A percentile compares a stretch with the other conserved stretches of the same genome.
Conservation (phyloP, 148 eudicot species). For the Fallopia convolvulus region DNA sequence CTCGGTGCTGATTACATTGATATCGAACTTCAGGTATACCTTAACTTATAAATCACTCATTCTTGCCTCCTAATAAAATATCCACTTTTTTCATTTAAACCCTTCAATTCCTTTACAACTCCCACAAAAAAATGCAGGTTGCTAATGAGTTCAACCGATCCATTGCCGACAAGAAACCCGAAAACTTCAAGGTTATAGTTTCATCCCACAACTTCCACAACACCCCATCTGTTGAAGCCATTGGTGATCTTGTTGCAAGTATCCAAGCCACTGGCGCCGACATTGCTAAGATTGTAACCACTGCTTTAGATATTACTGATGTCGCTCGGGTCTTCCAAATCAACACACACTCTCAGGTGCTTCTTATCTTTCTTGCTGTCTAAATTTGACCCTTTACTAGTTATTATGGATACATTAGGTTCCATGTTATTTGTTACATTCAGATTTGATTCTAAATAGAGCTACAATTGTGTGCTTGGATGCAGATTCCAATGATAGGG, state of each 20-base stretch:
- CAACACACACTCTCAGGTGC: conserved; percentile 40
- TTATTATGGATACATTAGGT: not conserved
- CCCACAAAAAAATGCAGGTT: conserved; percentile 22
- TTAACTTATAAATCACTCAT: not conserved
- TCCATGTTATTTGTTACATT: no score
- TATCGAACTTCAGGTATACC: conserved; percentile 38
- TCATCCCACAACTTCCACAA: conserved; percentile 39
- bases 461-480: not conserved
- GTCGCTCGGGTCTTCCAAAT: conserved; percentile 25
- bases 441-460: not conserved
- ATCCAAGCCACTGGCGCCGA: conserved; percentile 56
- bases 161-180: conserved; percentile 30
- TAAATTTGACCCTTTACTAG: not conserved
- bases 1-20: conserved; percentile 51
- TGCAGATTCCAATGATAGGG: conserved; percentile 66
- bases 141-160: conserved; percentile 30
- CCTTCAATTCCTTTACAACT: not conserved
- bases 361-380: not conserved
- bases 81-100: not conserved
- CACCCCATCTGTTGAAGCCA: conserved; percentile 31
- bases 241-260: conserved; percentile 33
- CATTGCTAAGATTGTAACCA: conserved; percentile 29
- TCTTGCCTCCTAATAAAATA: not conserved
- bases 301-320: conserved; percentile 23
- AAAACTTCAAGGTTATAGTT: conserved; percentile 43